Evolutionary conservation across 2,329 filamentous ascomycete genomes (phyloP).

Genomic region (Emydomyces testavorans): DNA sequence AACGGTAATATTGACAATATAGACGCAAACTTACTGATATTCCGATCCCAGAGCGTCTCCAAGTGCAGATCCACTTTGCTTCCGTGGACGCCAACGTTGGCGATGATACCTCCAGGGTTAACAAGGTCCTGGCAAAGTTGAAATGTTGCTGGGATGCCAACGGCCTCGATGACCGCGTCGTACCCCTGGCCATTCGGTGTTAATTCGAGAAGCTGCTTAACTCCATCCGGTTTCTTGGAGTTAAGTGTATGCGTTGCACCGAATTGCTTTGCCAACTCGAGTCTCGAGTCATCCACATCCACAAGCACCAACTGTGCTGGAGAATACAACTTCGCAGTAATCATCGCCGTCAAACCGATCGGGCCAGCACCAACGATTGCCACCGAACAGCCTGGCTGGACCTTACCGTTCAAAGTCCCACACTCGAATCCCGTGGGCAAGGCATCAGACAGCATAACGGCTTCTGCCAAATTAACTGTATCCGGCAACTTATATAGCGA

Average conservation of each 20-base stretch:
- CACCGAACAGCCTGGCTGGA: slow-evolving; percentile 43
- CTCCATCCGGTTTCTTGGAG: slow-evolving; percentile 27
- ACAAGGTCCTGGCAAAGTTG: slow-evolving; percentile 44
- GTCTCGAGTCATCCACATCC: slow-evolving; percentile 40
- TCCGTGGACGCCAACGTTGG: slow-evolving; percentile 50
- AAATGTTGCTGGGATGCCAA: slow-evolving; percentile 45
- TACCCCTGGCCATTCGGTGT: slow-evolving; percentile 39
- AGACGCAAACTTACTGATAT: slow-evolving; percentile 36
- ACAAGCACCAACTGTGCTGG: slow-evolving; percentile 43
- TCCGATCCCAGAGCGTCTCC: slow-evolving; percentile 45
- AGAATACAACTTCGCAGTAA: slow-evolving; percentile 46
- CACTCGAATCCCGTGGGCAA: slow-evolving; percentile 46
- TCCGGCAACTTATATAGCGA: slow-evolving; percentile 38
- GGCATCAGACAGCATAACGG: slow-evolving; percentile 46
- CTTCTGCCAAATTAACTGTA: slow-evolving; percentile 32
- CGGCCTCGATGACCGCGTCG: slow-evolving; percentile 49
- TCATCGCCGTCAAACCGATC: slow-evolving; percentile 33
- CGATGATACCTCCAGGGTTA: slow-evolving; percentile 43
- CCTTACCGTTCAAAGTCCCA: slow-evolving; percentile 42
- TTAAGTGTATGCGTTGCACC: slow-evolving; percentile 41
- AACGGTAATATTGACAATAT: background rate
- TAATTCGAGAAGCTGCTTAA: slow-evolving; percentile 32
- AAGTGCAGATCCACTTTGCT: slow-evolving; percentile 43
- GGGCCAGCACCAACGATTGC: slow-evolving; percentile 47
- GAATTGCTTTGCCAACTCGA: slow-evolving; percentile 39